Conservation (phyloP, 306 rosid species). For the Vicia villosa region DNA sequence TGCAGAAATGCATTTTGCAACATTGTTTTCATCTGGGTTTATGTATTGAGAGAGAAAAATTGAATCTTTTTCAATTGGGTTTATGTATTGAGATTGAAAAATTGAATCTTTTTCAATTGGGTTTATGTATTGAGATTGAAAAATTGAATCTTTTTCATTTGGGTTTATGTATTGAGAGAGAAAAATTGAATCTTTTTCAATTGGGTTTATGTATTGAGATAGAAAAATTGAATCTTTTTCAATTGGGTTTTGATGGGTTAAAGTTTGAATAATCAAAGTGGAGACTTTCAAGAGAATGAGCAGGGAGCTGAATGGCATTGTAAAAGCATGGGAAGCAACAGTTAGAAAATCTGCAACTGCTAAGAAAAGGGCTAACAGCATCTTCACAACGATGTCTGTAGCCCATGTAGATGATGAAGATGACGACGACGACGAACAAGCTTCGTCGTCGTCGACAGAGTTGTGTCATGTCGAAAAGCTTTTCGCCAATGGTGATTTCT, state of each 20-base stretch:
- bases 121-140: conserved; percentile 18
- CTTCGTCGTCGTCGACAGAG: conserved; percentile 40
- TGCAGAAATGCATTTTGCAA: conserved; percentile 29
- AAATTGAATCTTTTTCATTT: conserved; percentile 1
- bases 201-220: conserved; percentile 37
- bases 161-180: conserved; percentile 34
- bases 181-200: conserved; percentile 3
- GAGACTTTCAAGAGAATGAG: conserved; percentile 63
- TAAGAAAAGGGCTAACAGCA: conserved; percentile 64
- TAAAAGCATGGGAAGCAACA: conserved; percentile 65
- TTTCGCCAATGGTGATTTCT: conserved; percentile 73
- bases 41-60: conserved; percentile 4
- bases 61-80: neutral
- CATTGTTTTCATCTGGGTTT: conserved; percentile 18
- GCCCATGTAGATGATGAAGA: conserved; percentile 83
- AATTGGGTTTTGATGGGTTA: conserved; percentile 43
- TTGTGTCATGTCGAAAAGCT: conserved; percentile 54
- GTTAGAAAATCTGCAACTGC: conserved; percentile 62
- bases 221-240: neutral
- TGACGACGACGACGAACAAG: conserved; percentile 42
- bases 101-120: conserved; percentile 27
- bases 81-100: conserved; percentile 16
- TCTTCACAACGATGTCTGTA: conserved; percentile 76
- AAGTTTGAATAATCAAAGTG: conserved; percentile 25
- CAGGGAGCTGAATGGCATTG: conserved; percentile 61